These are phyloP conservation scores for Pyricularia grisea DNA, from an alignment of 2,329 filamentous ascomycete species.

Conservation along the genomic window DNA sequence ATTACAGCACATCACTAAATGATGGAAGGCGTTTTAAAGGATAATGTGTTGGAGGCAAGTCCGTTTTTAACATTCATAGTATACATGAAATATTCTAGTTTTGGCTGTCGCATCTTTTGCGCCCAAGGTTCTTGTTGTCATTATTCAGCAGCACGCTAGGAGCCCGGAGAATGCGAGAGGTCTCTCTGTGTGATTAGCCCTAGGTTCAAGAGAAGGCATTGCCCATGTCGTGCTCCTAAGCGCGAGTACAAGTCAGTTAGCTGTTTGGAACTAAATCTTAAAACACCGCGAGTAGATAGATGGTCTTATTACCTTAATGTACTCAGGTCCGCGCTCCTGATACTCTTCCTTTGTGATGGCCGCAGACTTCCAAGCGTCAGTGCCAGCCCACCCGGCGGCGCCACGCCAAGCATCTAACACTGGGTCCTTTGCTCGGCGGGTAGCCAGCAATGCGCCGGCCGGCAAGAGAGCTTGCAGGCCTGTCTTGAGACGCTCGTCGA, in stretches of 20 bases:
- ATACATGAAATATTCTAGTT: neutral
- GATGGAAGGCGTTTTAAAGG: neutral
- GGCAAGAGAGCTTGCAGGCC: constrained; percentile 69
- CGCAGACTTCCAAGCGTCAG: constrained; percentile 47
- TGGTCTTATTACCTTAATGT: constrained; percentile 62
- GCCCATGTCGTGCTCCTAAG: constrained; percentile 56
- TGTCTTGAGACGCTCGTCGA: constrained; percentile 69
- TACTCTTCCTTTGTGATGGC: constrained; percentile 77
- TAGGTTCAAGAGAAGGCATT: constrained; percentile 31
- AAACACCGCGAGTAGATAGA: neutral
- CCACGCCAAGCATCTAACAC: constrained; percentile 89
- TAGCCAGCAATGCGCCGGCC: constrained; percentile 52
- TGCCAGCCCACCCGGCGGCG: constrained; percentile 74
- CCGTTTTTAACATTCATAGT: neutral
- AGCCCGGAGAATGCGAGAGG: neutral
- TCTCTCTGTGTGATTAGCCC: neutral
- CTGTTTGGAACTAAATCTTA: constrained; percentile 7
- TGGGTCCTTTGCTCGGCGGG: constrained; percentile 67
- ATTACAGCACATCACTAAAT: neutral
- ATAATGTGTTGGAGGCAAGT: neutral
- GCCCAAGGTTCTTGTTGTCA: neutral
- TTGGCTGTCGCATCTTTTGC: neutral
- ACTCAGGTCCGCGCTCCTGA: constrained; percentile 84
- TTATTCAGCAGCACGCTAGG: neutral
- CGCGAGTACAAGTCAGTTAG: neutral